Evolutionary conservation across 2,329 filamentous ascomycete species (phyloP).

Genomic region (Fusarium verrucosum): DNA sequence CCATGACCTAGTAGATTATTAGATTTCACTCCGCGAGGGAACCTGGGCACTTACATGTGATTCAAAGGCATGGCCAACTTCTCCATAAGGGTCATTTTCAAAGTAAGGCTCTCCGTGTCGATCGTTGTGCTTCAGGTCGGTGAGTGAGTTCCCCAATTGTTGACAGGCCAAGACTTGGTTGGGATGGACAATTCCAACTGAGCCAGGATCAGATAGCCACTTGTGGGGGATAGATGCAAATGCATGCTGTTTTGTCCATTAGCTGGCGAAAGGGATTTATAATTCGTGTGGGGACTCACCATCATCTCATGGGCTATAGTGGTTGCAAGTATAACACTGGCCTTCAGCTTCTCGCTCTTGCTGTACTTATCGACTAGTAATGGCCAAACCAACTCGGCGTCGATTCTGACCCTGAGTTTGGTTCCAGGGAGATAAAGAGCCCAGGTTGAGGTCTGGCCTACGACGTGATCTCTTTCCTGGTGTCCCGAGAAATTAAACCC

Average conservation of each 20-base stretch:
- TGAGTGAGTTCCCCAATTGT: conserved; percentile 11
- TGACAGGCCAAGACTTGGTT: conserved; percentile 17
- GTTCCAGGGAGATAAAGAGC: not conserved
- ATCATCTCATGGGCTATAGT: conserved; percentile 45
- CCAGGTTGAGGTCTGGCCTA: conserved; percentile 1
- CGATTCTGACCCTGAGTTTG: conserved; percentile 14
- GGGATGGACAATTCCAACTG: conserved; percentile 19
- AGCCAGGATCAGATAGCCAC: conserved; percentile 31
- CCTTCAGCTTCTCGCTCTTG: conserved; percentile 41
- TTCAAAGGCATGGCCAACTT: conserved; percentile 43
- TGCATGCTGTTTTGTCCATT: conserved; percentile 33
- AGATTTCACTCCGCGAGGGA: not conserved
- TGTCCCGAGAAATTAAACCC: conserved; percentile 8
- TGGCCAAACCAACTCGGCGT: conserved; percentile 40
- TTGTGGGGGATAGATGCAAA: conserved; percentile 4
- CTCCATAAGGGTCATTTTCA: conserved; percentile 34
- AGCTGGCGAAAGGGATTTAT: not conserved
- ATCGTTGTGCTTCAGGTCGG: not conserved
- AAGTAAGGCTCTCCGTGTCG: conserved; percentile 37
- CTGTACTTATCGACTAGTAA: conserved; percentile 38
- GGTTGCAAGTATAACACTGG: conserved; percentile 30
- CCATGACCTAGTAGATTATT: conserved; percentile 33
- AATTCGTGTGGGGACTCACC: conserved; percentile 29
- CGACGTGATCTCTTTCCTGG: not conserved
- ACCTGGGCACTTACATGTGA: conserved; percentile 11